Base-by-base conservation (phyloP, 1,284 basidiomycete species). In the Lignosus rhinocerotis region DNA sequence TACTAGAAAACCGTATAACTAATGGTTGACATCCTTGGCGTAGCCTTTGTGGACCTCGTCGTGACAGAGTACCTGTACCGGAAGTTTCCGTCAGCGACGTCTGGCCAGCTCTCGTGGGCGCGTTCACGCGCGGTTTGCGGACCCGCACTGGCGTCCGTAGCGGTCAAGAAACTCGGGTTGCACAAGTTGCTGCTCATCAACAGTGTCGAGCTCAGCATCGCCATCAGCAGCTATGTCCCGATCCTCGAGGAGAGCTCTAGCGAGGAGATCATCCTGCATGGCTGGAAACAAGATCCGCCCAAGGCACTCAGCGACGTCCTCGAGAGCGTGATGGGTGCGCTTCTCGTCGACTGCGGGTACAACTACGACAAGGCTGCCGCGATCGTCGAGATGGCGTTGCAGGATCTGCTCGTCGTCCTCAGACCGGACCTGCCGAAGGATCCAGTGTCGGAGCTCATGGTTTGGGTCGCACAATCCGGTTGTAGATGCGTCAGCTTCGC, bases 201-300 rank as follows among this genome's bases (percentile, higher is more conserved):
- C 66, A 88, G 84, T 54, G 74, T 85, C n/a, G 82, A 85, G 51
- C 79, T 94, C 39, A 87, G 78, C 64, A 74, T 79, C 16, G 86
- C 86, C 9, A 87, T 93, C 57, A 67, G 76, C 30, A 76, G 79
- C 31, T 85, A 87, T 52, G 80, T 85, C 1, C 83, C 85, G 1
- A 70, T 86, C 31, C 77, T 93, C 2, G 75, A 83, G 62, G 70
- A 73, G 1, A 76, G 85, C 31, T 76, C 84, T 0, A 78, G 77
- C 2, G 75, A 81, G 54, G 85, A 90, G 44, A 85, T 92, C 31
- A 78, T 92, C 43, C 68, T 80, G 21, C 77, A 82, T 43, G 86
- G 87, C 12, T 94, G 92, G 90, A 84, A 85, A 64, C 88, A 86
- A 63, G 88, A 92, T 64, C 91, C 92, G 12, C 92, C 93, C 0